phyloP scores from a whole-genome alignment of 441 rosid species.

The Pelargonium australe region DNA sequence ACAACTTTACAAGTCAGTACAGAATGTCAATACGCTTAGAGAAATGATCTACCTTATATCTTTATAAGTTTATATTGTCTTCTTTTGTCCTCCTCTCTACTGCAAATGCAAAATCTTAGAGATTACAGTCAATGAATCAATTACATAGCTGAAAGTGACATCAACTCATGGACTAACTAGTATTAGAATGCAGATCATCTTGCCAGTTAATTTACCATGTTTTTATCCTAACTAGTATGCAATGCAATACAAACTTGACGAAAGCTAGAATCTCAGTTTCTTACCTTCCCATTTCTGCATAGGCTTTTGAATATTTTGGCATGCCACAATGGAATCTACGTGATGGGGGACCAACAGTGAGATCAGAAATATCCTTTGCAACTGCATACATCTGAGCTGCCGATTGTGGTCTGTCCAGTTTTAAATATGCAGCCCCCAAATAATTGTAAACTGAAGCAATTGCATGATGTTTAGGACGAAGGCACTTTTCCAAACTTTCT shows the following conservation, averaged over 20 bases:
- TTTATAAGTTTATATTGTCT: no score
- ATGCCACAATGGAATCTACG: slow-evolving; percentile 1
- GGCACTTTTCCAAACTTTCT: not conserved
- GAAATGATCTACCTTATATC: no score
- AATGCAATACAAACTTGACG: not conserved
- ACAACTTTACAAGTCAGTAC: no score
- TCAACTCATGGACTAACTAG: not conserved
- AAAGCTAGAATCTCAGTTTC: not conserved
- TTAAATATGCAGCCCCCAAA: slow-evolving; percentile 5
- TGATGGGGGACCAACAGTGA: not conserved
- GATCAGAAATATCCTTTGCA: slow-evolving; percentile 1
- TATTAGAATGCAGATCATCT: not conserved
- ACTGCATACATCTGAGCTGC: slow-evolving; percentile 5
- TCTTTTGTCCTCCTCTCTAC: no score
- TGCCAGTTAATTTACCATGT: not conserved
- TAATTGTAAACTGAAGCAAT: not conserved
- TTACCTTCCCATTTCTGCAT: slow-evolving; percentile 2
- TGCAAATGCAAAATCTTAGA: not conserved
- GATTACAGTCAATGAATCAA: not conserved
- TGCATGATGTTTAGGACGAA: slow-evolving; percentile 1
- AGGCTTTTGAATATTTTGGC: slow-evolving; percentile 2
- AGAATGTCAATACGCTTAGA: no score
- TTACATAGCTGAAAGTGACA: not conserved
- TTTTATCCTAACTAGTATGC: not conserved
- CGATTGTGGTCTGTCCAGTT: slow-evolving; percentile 1